Evolutionary conservation across 345 rosid genomes (phyloP).

Genomic region (Dipteronia dyeriana): DNA sequence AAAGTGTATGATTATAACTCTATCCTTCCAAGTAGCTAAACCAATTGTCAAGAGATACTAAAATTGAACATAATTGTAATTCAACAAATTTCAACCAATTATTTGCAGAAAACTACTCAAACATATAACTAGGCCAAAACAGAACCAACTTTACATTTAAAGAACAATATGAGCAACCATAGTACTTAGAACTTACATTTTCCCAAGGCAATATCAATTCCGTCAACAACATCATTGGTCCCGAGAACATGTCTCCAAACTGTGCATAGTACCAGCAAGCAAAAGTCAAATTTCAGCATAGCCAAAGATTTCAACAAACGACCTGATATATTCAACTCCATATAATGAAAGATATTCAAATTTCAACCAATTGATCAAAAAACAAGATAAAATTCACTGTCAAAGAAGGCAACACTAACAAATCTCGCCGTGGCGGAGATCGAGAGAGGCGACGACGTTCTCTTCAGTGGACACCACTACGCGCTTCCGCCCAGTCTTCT

Average conservation of each 20-base stretch:
- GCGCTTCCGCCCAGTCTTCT: conserved; percentile 93
- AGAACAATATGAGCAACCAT: conserved; percentile 1
- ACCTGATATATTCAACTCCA: background rate
- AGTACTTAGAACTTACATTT: conserved; percentile 68
- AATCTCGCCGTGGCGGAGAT: conserved; percentile 91
- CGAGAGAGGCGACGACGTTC: conserved; percentile 92
- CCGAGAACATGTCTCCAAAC: conserved; percentile 97
- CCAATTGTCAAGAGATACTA: background rate
- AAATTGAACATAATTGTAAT: background rate
- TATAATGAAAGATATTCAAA: background rate
- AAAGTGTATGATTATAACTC: background rate
- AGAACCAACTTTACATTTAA: background rate
- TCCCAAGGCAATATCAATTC: conserved; percentile 77
- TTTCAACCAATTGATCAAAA: background rate
- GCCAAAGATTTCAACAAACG: background rate
- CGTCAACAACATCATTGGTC: conserved; percentile 63
- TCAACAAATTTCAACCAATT: background rate
- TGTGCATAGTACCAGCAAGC: conserved; percentile 24
- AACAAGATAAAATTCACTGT: background rate
- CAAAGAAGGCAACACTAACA: conserved; percentile 44
- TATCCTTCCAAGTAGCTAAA: background rate
- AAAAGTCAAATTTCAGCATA: background rate
- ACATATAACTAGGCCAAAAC: background rate
- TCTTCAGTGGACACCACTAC: conserved; percentile 90
- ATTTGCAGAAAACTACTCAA: background rate